A percentile compares a stretch with the other conserved stretches of the same genome.
Conservation (phyloP, 148 eudicot genomes). For the Spergularia bocconei region DNA sequence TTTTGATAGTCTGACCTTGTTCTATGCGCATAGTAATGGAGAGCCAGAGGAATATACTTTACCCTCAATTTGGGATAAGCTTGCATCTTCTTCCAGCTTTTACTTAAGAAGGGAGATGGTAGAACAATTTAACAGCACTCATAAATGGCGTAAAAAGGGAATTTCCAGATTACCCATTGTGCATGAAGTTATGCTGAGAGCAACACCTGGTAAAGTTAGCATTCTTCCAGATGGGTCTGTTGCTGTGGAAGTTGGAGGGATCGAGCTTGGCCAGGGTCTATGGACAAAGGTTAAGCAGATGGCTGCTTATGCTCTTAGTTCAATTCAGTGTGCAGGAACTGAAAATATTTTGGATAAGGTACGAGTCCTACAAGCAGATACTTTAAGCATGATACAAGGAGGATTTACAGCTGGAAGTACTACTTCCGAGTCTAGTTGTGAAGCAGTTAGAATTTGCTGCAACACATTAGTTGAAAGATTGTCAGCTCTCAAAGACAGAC, state of each 20-base stretch:
- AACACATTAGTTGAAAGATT: conserved; percentile 71
- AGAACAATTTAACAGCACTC: conserved; percentile 41
- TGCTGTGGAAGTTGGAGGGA: conserved; percentile 92
- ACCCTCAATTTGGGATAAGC: conserved; percentile 68
- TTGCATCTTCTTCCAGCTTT: conserved; percentile 50
- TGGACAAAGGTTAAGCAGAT: conserved; percentile 94
- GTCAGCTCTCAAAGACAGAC: conserved; percentile 43
- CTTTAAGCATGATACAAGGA: conserved; percentile 83
- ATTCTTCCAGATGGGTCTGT: conserved; percentile 79
- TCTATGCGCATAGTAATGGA: conserved; percentile 47
- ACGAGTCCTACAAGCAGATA: conserved; percentile 77
- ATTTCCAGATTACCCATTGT: conserved; percentile 73
- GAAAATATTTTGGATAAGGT: conserved; percentile 63
- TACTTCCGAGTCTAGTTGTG: conserved; percentile 87
- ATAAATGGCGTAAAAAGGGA: conserved; percentile 75
- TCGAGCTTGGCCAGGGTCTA: conserved; percentile 90
- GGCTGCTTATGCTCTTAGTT: conserved; percentile 66
- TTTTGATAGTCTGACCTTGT: conserved; percentile 50
- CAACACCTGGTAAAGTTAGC: conserved; percentile 84
- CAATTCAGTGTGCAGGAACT: conserved; percentile 50
- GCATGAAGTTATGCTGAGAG: conserved; percentile 41
- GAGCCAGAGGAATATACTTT: conserved; percentile 67
- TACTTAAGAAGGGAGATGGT: conserved; percentile 37
- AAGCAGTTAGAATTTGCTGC: conserved; percentile 86
- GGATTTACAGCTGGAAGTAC: conserved; percentile 89